Evolutionary conservation across 108 stramenopile genomes (phyloP), one percentile per base, ranked within the genome.

Genomic region (Halocafeteria seosinensis): DNA sequence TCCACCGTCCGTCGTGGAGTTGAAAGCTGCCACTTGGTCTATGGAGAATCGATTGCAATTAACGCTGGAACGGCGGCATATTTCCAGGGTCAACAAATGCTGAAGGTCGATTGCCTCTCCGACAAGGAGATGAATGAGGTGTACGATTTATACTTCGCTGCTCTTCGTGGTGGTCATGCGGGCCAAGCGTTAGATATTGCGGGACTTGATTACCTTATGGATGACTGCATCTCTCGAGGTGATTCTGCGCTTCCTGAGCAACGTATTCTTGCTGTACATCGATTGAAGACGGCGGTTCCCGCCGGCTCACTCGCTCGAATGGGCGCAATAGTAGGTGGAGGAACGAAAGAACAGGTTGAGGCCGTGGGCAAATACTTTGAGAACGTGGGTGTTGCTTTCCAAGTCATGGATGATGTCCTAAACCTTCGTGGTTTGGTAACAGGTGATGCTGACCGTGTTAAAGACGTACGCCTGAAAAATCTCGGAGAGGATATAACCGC

Each of bases 321-420:
- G 66, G 66, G 66, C 29, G 66, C 61, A 2, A 26, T 62, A 26
- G 66, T 38, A 30, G 66, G 66, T 42, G 63, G 34, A 32, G 66
- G 66, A 33, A 47, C 17, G n/a, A 29, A 36, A 12, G 61, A 62
- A 32, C 66, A 67, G 63, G 23, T 62, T 8, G 61, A 62, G 30
- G 66, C 66, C 27, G 25, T 67, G 31, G 66, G 66, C 17, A 17
- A 13, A 11, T 67, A 67, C 66, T 67, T 67, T 38, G 66, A 67
- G 27, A 38, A 23, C 17, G 59, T 67, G 34, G 66, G 66, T 1
- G 38, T 67, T 21, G 66, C 66, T 3, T 67, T 67, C 31, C 61
- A 67, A 35, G 61, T 67, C 59, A 67, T 67, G 66, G 66, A 67
- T 50, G 66, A 67, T 35, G 66, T 67, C 17, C 59, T 67, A 1